These are phyloP conservation scores for Salix arbutifolia DNA, from an alignment of 345 rosid species.

Conservation along the genomic window DNA sequence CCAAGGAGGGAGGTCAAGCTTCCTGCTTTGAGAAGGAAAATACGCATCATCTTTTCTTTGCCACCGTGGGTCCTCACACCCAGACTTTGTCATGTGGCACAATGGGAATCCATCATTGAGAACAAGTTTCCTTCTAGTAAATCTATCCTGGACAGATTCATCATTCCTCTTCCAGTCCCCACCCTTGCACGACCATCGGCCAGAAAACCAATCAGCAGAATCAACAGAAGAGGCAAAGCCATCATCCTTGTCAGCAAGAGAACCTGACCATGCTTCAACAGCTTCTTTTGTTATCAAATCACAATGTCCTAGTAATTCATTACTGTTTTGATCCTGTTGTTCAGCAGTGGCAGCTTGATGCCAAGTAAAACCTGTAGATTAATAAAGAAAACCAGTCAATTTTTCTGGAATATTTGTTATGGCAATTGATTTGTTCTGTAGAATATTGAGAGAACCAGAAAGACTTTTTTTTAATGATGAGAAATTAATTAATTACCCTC, in stretches of 20 bases:
- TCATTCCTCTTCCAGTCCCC: constrained; percentile 98
- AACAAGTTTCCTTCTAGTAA: constrained; percentile 61
- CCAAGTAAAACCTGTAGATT: constrained; percentile 47
- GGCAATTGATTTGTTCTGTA: neutral
- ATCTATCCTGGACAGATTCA: constrained; percentile 60
- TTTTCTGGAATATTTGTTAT: neutral
- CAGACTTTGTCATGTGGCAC: constrained; percentile 91
- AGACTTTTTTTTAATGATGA: neutral
- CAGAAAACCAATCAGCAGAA: constrained; percentile 63
- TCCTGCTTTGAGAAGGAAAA: constrained; percentile 61
- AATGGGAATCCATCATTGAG: constrained; percentile 93
- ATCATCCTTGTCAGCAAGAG: constrained; percentile 35
- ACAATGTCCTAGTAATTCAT: constrained; percentile 32
- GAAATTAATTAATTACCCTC: constrained; percentile 48
- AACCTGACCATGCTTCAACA: constrained; percentile 38
- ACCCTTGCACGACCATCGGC: constrained; percentile 90
- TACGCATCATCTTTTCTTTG: constrained; percentile 78
- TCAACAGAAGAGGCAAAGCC: constrained; percentile 36
- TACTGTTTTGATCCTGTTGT: constrained; percentile 29
- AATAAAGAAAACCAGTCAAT: constrained; percentile 6
- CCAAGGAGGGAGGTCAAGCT: constrained; percentile 97
- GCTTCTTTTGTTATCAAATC: constrained; percentile 34
- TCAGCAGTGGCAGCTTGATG: constrained; percentile 32
- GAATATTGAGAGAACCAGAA: neutral
- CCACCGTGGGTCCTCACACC: constrained; percentile 89